Base-by-base conservation (phyloP, 108 stramenopile species). In the Chaetoceros muelleri region DNA sequence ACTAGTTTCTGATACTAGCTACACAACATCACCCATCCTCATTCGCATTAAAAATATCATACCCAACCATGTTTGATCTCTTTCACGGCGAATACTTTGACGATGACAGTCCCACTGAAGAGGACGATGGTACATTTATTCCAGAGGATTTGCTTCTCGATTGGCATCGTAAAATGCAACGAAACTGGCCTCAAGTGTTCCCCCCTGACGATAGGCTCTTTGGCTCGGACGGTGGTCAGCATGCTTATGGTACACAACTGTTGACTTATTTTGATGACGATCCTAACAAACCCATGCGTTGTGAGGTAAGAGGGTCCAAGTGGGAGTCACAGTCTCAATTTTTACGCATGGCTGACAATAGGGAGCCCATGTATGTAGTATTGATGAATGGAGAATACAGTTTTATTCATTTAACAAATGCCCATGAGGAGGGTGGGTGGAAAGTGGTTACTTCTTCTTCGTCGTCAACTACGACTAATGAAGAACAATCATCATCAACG, bases 211-310 rank as follows among this genome's bases (percentile, higher is more conserved):
- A 67, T 10, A 56, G 59, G 28, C 0, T 69, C 16, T 74, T 62
- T 65, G 67, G 67, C 10, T 34, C 57, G 10, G 48, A 66, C 40
- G 30, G 40, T 2, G 58, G 51, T 13, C 67, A 69, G 47, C 73
- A 74, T 46, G 54, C 59, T 0, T 61, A 62, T 19, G 73, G 67
- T 16, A 62, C 66, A 44, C 60, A 69, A 27, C 44, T 74, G 34
- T 27, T 55, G 46, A 29, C 47, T 7, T 62, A 47, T 52, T 72
- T 72, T 57, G 71, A 72, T 58, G 61, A 72, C 19, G 73, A 74
- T 57, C 63, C 58, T 8, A 29, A 56, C 31, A 55, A 69, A n/a
- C 54, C 58, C 16, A 69, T 61, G 59, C 45, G 34, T 26, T 60
- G 54, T 29, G 44, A 58, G 51, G 64, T 74, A 23, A 7, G 56